Evolutionary conservation across 2,329 filamentous ascomycete genomes (phyloP).

Genomic region (Phyllosticta citribraziliensis): DNA sequence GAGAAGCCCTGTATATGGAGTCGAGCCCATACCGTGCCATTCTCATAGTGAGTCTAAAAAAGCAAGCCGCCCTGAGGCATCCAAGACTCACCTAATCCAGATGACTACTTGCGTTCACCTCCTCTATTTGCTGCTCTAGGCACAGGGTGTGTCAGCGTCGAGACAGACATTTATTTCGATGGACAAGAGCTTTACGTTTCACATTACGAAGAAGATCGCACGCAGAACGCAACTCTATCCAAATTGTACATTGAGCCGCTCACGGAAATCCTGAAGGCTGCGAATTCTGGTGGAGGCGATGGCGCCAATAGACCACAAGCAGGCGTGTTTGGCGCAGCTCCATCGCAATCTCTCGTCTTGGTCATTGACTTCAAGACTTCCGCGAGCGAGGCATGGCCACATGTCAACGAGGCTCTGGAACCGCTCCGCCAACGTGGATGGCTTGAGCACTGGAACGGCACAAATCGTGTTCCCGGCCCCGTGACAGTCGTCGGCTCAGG

Average conservation of each 20-base stretch:
- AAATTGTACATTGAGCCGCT: conserved; percentile 58
- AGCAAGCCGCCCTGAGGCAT: background rate
- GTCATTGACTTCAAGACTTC: conserved; percentile 61
- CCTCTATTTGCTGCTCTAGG: conserved; percentile 54
- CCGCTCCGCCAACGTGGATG: conserved; percentile 50
- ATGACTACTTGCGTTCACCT: conserved; percentile 36
- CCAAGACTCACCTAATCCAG: background rate
- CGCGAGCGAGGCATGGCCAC: conserved; percentile 42
- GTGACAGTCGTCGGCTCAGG: conserved; percentile 63
- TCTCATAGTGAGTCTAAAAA: background rate
- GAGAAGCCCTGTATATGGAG: background rate
- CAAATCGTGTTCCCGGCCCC: conserved; percentile 42
- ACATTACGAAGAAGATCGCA: conserved; percentile 39
- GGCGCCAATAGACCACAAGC: conserved; percentile 36
- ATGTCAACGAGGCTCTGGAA: conserved; percentile 46
- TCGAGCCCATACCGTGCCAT: conserved; percentile 1
- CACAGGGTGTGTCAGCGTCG: conserved; percentile 52
- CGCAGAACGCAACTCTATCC: conserved; percentile 47
- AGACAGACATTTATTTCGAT: conserved; percentile 60
- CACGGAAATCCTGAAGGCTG: conserved; percentile 45
- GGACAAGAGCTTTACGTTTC: conserved; percentile 52
- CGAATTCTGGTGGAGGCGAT: conserved; percentile 28
- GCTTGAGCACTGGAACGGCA: conserved; percentile 40
- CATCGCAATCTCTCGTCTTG: conserved; percentile 42
- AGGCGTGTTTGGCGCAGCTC: conserved; percentile 43